These are phyloP conservation scores for Pseudogymnoascus sp. DNA, from an alignment of 2,329 filamentous ascomycete genomes.

Conservation along the genomic window DNA sequence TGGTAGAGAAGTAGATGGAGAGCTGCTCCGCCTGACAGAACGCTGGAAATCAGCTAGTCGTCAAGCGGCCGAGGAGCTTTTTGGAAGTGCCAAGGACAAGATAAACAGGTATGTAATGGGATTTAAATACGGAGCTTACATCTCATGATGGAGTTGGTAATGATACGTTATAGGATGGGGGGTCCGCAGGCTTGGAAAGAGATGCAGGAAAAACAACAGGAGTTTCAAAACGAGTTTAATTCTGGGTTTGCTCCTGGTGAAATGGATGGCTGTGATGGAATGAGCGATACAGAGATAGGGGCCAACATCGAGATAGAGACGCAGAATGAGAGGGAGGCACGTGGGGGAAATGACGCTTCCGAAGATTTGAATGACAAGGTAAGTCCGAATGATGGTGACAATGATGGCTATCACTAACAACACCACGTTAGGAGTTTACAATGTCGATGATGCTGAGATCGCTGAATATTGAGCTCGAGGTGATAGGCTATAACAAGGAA, in stretches of 20 bases:
- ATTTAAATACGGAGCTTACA: background rate
- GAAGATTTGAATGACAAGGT: slow-evolving; percentile 33
- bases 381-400: slow-evolving; percentile 28
- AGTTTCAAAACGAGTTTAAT: slow-evolving; percentile 24
- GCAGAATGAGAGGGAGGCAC: slow-evolving; percentile 28
- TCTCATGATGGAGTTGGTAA: background rate
- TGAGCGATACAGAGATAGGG: slow-evolving; percentile 30
- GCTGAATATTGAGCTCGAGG: slow-evolving; percentile 52
- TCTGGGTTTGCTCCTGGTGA: slow-evolving; percentile 32
- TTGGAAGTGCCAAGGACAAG: slow-evolving; percentile 50
- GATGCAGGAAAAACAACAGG: slow-evolving; percentile 34
- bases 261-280: slow-evolving; percentile 26
- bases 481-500: slow-evolving; percentile 56
- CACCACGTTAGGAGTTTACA: slow-evolving; percentile 47
- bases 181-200: slow-evolving; percentile 51
- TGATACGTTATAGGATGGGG: slow-evolving; percentile 40
- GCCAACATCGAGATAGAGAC: slow-evolving; percentile 27
- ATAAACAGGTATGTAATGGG: slow-evolving; percentile 39
- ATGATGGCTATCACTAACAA: slow-evolving; percentile 2
- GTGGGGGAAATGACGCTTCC: slow-evolving; percentile 27
- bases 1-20: slow-evolving; percentile 35
- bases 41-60: slow-evolving; percentile 57
- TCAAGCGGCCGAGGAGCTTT: slow-evolving; percentile 60
- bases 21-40: slow-evolving; percentile 46
- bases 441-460: slow-evolving; percentile 63